Evolutionary conservation across 495 filamentous ascomycete species (phyloP), one percentile per base, ranked within the genome.

Genomic region (Cercophora newfieldiana): DNA sequence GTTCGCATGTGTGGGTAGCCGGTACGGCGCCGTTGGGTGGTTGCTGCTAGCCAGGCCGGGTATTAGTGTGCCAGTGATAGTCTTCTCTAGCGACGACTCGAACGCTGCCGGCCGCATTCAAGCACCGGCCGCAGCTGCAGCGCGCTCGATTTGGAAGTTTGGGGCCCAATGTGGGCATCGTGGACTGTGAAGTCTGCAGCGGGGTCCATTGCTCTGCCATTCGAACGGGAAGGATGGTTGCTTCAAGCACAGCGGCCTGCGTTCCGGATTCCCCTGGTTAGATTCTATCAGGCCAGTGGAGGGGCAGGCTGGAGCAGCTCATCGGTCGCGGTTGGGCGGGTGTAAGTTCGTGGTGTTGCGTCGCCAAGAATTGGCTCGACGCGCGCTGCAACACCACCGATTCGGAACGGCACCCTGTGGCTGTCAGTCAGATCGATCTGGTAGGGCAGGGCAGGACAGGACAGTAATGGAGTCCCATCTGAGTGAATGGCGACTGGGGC

Each of bases 41-140:
- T 24, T 21, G 31, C 58, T 48, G 58, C 37, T 60, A 31, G 58
- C 58, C 33, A 28, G 58, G 33, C 33, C 55, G 16, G 29, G 24
- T 19, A 12, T 4, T 22, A 21, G 29, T 30, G 55, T 7, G 29
- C 24, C 55, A 37, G n/a, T 16, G 26, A 8, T 19, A 19, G n/a
- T 2, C n/a, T 53, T 44, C 37, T 44, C 37, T 44, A 44, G 37
- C 37, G 37, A 44, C 37, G 10, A 44, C 37, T 5, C 37, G 37
- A 44, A 44, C 37, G 26, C 25, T 53, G 60, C 60, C 60, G 60
- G 60, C 44, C 24, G 44, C 28, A 33, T 24, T 47, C 61, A 55
- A 37, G 18, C 29, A 56, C 61, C 29, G 29, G 61, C 61, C 26
- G 61, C 61, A 63, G 53, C 48, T 63, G 61, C 61, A 63, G n/a